These are phyloP conservation scores for Strobilomyces dryophilus DNA, from an alignment of 768 basidiomycete genomes.

Conservation along the genomic window DNA sequence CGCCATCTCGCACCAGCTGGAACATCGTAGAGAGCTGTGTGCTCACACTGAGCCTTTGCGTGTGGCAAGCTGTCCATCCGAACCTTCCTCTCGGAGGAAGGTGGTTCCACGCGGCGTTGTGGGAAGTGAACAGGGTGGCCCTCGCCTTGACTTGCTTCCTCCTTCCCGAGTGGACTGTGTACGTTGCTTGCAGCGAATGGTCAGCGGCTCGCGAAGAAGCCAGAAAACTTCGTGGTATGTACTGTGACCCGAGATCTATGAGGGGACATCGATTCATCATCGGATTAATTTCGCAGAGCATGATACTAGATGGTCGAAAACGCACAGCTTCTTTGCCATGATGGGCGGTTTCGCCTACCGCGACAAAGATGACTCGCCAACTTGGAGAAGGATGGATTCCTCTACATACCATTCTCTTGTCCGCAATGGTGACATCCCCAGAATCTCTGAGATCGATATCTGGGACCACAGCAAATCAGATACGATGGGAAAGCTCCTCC, in stretches of 20 bases:
- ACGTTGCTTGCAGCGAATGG: not conserved
- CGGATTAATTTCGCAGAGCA: not conserved
- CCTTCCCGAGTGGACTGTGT: not conserved
- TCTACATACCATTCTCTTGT: not conserved
- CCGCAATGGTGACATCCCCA: not conserved
- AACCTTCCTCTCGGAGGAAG: not conserved
- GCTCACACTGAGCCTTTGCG: not conserved
- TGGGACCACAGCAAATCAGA: not conserved
- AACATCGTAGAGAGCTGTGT: not conserved
- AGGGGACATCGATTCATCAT: not conserved
- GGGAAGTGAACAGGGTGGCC: not conserved
- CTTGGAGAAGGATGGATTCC: not conserved
- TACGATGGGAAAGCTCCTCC: not conserved
- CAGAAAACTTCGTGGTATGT: too few relatives aligned
- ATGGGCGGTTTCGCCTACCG: not conserved
- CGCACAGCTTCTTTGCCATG: not conserved
- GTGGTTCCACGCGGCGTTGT: too few relatives aligned
- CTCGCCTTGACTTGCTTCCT: not conserved
- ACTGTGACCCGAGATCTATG: not conserved
- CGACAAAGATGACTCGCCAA: not conserved
- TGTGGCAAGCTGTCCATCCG: constrained; percentile 1
- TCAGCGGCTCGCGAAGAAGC: not conserved
- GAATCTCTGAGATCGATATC: too few relatives aligned
- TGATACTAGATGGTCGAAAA: not conserved
- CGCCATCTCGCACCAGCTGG: not conserved